Conservation (phyloP, 2,329 filamentous ascomycete species). For the Talaromyces piceae region DNA sequence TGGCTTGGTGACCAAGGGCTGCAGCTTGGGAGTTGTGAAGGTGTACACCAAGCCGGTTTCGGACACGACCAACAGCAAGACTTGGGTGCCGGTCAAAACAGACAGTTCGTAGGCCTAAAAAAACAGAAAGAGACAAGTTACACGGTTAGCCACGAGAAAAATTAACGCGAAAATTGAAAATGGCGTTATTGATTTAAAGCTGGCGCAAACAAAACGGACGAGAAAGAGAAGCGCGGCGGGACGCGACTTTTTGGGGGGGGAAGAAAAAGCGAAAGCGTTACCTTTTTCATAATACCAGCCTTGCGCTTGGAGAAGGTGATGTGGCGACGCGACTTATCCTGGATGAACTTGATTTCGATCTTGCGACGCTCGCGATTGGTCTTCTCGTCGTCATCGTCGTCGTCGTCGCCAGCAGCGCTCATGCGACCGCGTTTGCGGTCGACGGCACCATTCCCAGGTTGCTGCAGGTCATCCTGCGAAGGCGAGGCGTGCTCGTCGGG, state of each 20-base stretch:
- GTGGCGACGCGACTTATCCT: slow-evolving; percentile 97
- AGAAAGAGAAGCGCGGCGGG: slow-evolving; percentile 3
- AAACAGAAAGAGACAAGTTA: not conserved
- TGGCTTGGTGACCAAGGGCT: slow-evolving; percentile 94
- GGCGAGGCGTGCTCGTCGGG: slow-evolving; percentile 62
- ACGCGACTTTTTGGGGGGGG: slow-evolving; percentile 13
- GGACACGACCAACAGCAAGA: slow-evolving; percentile 89
- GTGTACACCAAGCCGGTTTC: slow-evolving; percentile 97
- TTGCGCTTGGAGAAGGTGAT: slow-evolving; percentile 99
- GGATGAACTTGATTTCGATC: slow-evolving; percentile 99
- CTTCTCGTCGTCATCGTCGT: slow-evolving; percentile 97
- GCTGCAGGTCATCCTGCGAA: slow-evolving; percentile 63
- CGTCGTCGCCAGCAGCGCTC: slow-evolving; percentile 73
- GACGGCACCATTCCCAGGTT: slow-evolving; percentile 53
- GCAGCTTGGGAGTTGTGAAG: slow-evolving; percentile 96
- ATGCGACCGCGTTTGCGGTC: slow-evolving; percentile 81
- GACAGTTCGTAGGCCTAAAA: slow-evolving; percentile 89
- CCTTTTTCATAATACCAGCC: slow-evolving; percentile 99
- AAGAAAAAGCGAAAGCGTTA: too few species aligned
- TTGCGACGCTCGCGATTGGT: slow-evolving; percentile 95
- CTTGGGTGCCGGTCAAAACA: slow-evolving; percentile 95
- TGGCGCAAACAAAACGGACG: not conserved
- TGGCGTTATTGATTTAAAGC: not conserved
- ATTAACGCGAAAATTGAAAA: not conserved
- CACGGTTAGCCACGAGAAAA: not conserved